A percentile compares a stretch with the other conserved stretches of the same genome.
These are phyloP conservation scores for Jamesozyma hellenica DNA, from an alignment of 805 yeast genomes.

Conservation along the genomic window DNA sequence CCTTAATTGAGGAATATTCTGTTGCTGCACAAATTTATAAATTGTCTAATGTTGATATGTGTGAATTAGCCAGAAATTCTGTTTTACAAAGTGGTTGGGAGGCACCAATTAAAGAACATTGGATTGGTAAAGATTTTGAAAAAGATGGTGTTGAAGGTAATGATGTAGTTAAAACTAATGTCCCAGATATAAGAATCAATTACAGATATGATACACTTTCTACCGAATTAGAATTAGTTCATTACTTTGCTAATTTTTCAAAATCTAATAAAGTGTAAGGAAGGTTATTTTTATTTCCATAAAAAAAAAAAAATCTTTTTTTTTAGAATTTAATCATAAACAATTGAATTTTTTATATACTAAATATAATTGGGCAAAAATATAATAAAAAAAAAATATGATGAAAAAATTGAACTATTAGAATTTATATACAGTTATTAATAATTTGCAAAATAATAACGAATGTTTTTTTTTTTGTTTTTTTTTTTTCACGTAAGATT, in stretches of 20 bases:
- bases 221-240: constrained; percentile 60
- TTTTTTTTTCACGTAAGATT: too few species aligned
- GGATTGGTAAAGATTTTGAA: constrained; percentile 70
- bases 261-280: constrained; percentile 2
- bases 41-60: constrained; percentile 89
- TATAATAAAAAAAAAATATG: background rate
- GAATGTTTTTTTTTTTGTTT: too few species aligned
- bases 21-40: constrained; percentile 98
- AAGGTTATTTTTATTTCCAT: background rate
- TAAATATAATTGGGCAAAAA: too few species aligned
- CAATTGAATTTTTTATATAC: too few species aligned
- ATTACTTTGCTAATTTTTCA: constrained; percentile 38
- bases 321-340: too few species aligned
- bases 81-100: constrained; percentile 95
- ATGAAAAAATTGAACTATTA: too few species aligned
- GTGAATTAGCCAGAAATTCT: constrained; percentile 89
- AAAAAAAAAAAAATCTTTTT: too few species aligned
- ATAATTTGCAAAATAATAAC: too few species aligned
- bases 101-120: constrained; percentile 70
- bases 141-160: constrained; percentile 65
- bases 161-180: constrained; percentile 88
- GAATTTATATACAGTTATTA: too few species aligned
- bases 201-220: constrained; percentile 74
- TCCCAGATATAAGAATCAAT: constrained; percentile 77
- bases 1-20: constrained; percentile 92